These are phyloP conservation scores for Talaromyces stipitatus DNA, from an alignment of 495 filamentous ascomycete genomes.

Conservation along the genomic window DNA sequence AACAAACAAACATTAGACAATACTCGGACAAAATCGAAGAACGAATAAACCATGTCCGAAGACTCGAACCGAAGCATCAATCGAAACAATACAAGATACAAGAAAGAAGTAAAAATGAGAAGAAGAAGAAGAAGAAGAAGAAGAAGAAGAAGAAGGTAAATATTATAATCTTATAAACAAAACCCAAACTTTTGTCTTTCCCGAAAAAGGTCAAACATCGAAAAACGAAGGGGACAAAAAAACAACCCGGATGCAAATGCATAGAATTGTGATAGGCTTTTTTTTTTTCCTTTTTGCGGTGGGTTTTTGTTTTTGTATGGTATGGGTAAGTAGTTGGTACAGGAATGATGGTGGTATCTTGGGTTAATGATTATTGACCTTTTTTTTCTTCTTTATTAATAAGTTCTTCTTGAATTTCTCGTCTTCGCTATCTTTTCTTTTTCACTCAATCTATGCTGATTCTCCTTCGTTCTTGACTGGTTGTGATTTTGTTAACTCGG, in stretches of 20 bases:
- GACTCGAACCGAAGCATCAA: too few relatives aligned
- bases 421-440: neutral
- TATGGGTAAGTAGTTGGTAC: neutral
- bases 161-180: constrained; percentile 4
- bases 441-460: constrained; percentile 2
- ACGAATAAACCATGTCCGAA: too few relatives aligned
- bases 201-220: neutral
- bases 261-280: too few relatives aligned
- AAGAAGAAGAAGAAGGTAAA: neutral
- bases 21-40: too few relatives aligned
- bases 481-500: constrained; percentile 45
- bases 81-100: neutral
- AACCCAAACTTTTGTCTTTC: constrained; percentile 9
- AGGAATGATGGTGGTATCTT: neutral
- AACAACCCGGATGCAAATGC: neutral
- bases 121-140: neutral
- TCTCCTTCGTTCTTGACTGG: constrained; percentile 19
- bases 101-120: neutral
- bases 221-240: neutral
- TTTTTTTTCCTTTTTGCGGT: neutral
- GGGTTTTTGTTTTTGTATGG: neutral
- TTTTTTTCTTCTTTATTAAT: neutral
- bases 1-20: too few relatives aligned
- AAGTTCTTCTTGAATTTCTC: too few relatives aligned
- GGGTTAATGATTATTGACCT: neutral